A percentile compares a stretch with the other conserved stretches of the same genome.
Conservation (phyloP, 257 asterid genomes). For the Anisodus acutangulus region DNA sequence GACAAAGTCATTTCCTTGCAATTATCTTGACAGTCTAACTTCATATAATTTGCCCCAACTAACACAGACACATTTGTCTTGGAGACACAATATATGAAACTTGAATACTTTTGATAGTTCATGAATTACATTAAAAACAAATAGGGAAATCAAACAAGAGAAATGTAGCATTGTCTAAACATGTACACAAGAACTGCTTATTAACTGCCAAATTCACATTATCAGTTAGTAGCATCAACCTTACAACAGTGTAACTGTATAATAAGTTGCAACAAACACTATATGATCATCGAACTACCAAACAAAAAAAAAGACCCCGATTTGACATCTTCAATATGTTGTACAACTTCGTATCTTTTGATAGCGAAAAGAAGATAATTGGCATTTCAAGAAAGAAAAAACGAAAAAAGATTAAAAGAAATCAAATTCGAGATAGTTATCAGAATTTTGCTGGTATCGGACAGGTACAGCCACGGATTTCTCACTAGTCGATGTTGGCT, state of each 20-base stretch:
- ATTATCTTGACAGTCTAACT: too few species aligned
- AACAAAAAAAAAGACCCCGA: neutral
- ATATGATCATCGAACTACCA: neutral
- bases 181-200: conserved; percentile 6
- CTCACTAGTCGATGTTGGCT: neutral
- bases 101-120: neutral
- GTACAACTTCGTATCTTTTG: neutral
- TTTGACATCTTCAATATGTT: conserved; percentile 23
- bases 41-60: too few species aligned
- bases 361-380: neutral
- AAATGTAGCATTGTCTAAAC: neutral
- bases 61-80: neutral
- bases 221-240: conserved; percentile 7
- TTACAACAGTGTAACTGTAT: neutral
- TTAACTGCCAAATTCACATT: neutral
- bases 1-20: too few species aligned
- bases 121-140: too few species aligned
- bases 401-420: neutral
- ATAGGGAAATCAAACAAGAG: too few species aligned
- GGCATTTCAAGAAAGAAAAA: neutral
- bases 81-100: neutral
- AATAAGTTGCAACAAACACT: neutral
- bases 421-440: conserved; percentile 25
- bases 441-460: neutral
- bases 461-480: neutral